A percentile compares a stretch with the other conserved stretches of the same genome.
Evolutionary conservation across 2,329 filamentous ascomycete genomes (phyloP).

Genomic region (Alternaria atra): DNA sequence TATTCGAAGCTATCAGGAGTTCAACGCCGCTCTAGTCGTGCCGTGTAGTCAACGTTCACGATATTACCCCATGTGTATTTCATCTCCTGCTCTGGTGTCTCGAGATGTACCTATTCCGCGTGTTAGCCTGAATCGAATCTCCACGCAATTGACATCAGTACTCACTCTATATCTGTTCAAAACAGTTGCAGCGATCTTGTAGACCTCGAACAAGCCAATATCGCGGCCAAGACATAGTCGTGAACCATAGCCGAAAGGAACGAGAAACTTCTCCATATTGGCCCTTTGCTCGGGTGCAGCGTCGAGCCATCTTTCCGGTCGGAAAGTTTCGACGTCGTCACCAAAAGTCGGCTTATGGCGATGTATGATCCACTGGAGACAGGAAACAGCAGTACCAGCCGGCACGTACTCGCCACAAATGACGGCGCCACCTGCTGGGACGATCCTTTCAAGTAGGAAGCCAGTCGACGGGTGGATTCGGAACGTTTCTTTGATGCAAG

Average conservation of each 20-base stretch:
- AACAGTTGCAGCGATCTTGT: slow-evolving; percentile 25
- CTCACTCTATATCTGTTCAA: slow-evolving; percentile 24
- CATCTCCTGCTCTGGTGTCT: too few relatives aligned
- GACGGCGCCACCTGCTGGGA: slow-evolving; percentile 46
- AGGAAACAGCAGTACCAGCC: slow-evolving; percentile 22
- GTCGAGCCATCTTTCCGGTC: slow-evolving; percentile 29
- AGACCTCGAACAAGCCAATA: slow-evolving; percentile 29
- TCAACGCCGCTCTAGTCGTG: too few relatives aligned
- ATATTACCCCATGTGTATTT: too few relatives aligned
- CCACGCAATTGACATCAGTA: neutral
- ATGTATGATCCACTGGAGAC: slow-evolving; percentile 26
- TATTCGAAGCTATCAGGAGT: too few relatives aligned
- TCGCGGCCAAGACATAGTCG: slow-evolving; percentile 29
- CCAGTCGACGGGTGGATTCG: slow-evolving; percentile 56
- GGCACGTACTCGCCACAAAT: slow-evolving; percentile 13
- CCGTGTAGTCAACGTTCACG: too few relatives aligned
- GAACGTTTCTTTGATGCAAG: slow-evolving; percentile 56
- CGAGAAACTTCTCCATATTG: slow-evolving; percentile 43
- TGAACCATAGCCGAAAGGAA: slow-evolving; percentile 23
- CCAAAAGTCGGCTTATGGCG: slow-evolving; percentile 17
- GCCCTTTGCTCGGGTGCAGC: slow-evolving; percentile 19
- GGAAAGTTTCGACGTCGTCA: slow-evolving; percentile 15
- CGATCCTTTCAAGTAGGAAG: slow-evolving; percentile 50
- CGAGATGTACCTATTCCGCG: too few relatives aligned
- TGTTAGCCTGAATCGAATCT: too few relatives aligned